These are phyloP conservation scores for Osmozyma mogii DNA, from an alignment of 805 yeast genomes.

Conservation along the genomic window DNA sequence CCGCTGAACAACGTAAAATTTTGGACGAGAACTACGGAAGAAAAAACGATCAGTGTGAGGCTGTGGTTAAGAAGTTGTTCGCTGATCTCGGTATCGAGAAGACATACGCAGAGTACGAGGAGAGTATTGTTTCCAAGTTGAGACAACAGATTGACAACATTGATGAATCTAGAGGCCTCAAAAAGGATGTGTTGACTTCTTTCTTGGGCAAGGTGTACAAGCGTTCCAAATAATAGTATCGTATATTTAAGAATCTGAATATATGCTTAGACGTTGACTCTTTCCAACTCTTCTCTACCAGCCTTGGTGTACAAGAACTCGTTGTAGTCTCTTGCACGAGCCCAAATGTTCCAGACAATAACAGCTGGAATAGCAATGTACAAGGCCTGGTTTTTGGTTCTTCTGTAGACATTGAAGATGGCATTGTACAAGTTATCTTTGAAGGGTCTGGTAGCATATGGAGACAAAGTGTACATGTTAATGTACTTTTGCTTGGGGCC, in stretches of 20 bases:
- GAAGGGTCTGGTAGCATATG: conserved; percentile 88
- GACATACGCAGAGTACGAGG: conserved; percentile 78
- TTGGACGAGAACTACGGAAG: conserved; percentile 88
- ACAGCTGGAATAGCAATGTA: conserved; percentile 72
- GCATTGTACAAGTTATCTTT: conserved; percentile 81
- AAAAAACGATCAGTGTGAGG: conserved; percentile 64
- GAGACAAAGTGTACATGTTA: conserved; percentile 85
- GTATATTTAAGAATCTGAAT: too few relatives aligned
- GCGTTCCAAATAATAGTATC: conserved; percentile 78
- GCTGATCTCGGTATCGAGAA: conserved; percentile 63
- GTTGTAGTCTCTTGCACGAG: conserved; percentile 80
- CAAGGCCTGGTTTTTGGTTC: conserved; percentile 79
- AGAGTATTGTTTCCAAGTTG: conserved; percentile 57
- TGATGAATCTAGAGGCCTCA: conserved; percentile 93
- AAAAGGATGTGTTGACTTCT: conserved; percentile 71
- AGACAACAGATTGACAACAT: conserved; percentile 54
- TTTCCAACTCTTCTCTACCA: conserved; percentile 90
- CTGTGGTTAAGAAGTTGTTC: conserved; percentile 64
- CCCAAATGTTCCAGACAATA: conserved; percentile 82
- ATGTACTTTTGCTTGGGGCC: conserved; percentile 81
- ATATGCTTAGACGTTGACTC: conserved; percentile 36
- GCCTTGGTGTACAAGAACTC: conserved; percentile 94
- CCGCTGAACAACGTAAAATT: conserved; percentile 71
- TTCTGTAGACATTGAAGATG: conserved; percentile 88
- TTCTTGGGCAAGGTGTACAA: conserved; percentile 90